A percentile compares a stretch with the other conserved stretches of the same genome.
Conservation (phyloP, 2,329 filamentous ascomycete genomes). For the Emergomyces pasteurianus region DNA sequence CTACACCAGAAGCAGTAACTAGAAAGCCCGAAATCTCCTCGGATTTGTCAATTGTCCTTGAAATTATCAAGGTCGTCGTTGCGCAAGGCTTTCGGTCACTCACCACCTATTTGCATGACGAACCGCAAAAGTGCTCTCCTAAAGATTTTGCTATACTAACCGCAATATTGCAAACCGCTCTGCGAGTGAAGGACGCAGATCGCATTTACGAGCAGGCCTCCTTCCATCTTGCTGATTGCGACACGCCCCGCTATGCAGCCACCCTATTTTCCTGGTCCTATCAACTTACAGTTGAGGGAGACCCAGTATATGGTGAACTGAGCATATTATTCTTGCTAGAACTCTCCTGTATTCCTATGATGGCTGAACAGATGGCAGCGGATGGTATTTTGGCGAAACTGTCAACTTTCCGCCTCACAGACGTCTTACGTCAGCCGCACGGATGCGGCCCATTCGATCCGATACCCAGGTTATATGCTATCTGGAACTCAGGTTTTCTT, state of each 20-base stretch:
- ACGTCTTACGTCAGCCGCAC: slow-evolving; percentile 56
- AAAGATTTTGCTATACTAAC: slow-evolving; percentile 80
- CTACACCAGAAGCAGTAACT: slow-evolving; percentile 23
- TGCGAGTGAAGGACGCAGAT: slow-evolving; percentile 65
- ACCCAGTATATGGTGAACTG: slow-evolving; percentile 90
- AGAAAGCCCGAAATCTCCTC: slow-evolving; percentile 29
- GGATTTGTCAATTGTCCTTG: slow-evolving; percentile 52
- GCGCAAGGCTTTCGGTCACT: slow-evolving; percentile 71
- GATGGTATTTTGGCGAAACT: slow-evolving; percentile 73
- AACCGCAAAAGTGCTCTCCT: slow-evolving; percentile 51
- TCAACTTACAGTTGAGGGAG: slow-evolving; percentile 60
- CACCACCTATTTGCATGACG: slow-evolving; percentile 69
- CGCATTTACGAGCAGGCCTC: slow-evolving; percentile 60
- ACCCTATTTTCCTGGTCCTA: slow-evolving; percentile 93
- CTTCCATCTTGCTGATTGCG: slow-evolving; percentile 51
- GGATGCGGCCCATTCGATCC: slow-evolving; percentile 70
- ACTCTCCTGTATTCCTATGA: slow-evolving; percentile 63
- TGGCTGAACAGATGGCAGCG: slow-evolving; percentile 83
- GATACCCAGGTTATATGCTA: slow-evolving; percentile 64
- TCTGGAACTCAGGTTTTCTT: slow-evolving; percentile 81
- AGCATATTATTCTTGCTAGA: slow-evolving; percentile 79
- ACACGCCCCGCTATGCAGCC: slow-evolving; percentile 66
- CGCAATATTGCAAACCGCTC: slow-evolving; percentile 72
- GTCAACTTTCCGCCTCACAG: slow-evolving; percentile 65
- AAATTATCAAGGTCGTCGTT: slow-evolving; percentile 68